These are phyloP conservation scores for Lachnellula willkommii DNA, from an alignment of 2,329 filamentous ascomycete genomes.

Conservation along the genomic window DNA sequence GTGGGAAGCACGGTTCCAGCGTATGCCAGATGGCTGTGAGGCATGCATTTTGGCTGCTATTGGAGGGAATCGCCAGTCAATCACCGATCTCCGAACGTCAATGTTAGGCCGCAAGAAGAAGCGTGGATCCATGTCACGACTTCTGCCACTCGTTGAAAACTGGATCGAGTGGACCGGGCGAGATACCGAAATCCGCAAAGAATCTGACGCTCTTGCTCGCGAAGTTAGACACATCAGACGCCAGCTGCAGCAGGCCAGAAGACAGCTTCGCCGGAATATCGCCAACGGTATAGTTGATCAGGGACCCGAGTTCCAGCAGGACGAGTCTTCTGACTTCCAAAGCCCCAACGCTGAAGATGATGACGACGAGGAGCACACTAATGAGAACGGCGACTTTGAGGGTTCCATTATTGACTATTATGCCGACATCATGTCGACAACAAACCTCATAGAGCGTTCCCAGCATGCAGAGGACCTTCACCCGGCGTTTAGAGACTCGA, in stretches of 20 bases:
- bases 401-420: constrained; percentile 20
- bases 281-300: constrained; percentile 1
- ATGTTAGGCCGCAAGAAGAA: constrained; percentile 32
- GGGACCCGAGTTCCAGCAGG: neutral
- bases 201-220: constrained; percentile 10
- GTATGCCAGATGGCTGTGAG: constrained; percentile 40
- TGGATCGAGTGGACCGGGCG: constrained; percentile 16
- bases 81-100: constrained; percentile 42
- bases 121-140: constrained; percentile 1
- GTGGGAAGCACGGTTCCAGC: constrained; percentile 26
- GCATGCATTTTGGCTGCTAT: constrained; percentile 48
- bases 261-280: constrained; percentile 5
- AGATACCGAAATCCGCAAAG: neutral
- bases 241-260: constrained; percentile 14
- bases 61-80: constrained; percentile 37
- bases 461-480: constrained; percentile 3
- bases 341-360: neutral
- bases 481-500: constrained; percentile 1
- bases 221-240: constrained; percentile 12
- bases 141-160: constrained; percentile 17
- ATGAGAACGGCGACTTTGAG: constrained; percentile 13
- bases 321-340: neutral
- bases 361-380: constrained; percentile 2
- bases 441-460: neutral
- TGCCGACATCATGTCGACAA: constrained; percentile 9